Percentiles rank a stretch among this genome's conserved stretches.
These are phyloP conservation scores for Starmerella asiatica DNA, from an alignment of 805 yeast species.

Conservation along the genomic window DNA sequence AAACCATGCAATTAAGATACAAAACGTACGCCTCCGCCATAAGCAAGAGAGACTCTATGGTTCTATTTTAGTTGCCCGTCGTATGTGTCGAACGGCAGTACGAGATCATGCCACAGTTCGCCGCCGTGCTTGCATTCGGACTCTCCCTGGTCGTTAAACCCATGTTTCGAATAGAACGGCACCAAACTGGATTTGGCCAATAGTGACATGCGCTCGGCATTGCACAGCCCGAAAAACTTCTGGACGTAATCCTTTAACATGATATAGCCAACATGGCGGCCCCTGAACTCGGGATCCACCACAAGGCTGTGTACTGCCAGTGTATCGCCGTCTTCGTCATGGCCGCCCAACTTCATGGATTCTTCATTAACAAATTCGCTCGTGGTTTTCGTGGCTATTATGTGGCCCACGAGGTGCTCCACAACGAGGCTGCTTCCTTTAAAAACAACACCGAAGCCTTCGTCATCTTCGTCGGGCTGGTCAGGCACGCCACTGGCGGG, in stretches of 20 bases:
- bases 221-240: constrained; percentile 72
- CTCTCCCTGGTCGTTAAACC: constrained; percentile 58
- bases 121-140: constrained; percentile 49
- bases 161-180: constrained; percentile 69
- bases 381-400: constrained; percentile 19
- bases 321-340: constrained; percentile 56
- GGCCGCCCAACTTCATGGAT: constrained; percentile 35
- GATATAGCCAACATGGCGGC: constrained; percentile 69
- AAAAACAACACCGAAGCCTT: constrained; percentile 44
- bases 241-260: constrained; percentile 82
- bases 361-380: constrained; percentile 10
- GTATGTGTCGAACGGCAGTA: constrained; percentile 20
- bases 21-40: too few species aligned
- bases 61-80: constrained; percentile 16
- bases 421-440: constrained; percentile 43
- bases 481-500: constrained; percentile 16
- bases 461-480: constrained; percentile 23
- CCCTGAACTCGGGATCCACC: constrained; percentile 63
- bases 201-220: constrained; percentile 63
- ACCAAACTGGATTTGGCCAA: constrained; percentile 57
- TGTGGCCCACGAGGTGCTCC: constrained; percentile 37
- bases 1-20: too few species aligned
- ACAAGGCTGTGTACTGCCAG: constrained; percentile 77
- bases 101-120: constrained; percentile 36
- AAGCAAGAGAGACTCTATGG: too few species aligned